A percentile compares a stretch with the other conserved stretches of the same genome.
Evolutionary conservation across 768 basidiomycete genomes (phyloP).

Genomic region (Leccinum variicolor): DNA sequence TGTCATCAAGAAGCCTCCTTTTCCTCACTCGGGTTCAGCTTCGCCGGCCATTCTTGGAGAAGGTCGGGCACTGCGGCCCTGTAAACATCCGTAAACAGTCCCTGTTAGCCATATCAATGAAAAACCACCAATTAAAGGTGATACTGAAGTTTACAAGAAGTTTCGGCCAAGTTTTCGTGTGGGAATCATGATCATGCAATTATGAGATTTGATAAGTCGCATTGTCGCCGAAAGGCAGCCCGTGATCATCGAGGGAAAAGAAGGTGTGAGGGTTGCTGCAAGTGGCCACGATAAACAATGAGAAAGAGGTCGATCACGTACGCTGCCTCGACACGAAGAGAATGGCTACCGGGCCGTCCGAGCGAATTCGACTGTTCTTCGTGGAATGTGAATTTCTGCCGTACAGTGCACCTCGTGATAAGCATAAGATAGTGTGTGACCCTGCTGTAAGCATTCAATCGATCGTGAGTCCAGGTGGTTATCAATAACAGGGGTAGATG

Average conservation of each 20-base stretch:
- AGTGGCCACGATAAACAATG: neutral
- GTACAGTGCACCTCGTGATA: neutral
- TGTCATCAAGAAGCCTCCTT: neutral
- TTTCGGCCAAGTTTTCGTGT: too few species aligned
- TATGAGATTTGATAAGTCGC: neutral
- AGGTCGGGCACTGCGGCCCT: neutral
- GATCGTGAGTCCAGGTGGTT: neutral
- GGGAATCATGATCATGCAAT: neutral
- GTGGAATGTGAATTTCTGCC: neutral
- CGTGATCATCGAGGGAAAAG: neutral
- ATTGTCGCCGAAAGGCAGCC: neutral
- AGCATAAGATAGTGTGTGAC: neutral
- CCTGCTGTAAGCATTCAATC: neutral
- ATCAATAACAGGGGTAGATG: neutral
- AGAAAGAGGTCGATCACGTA: neutral
- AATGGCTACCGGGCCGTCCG: neutral
- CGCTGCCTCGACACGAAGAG: neutral
- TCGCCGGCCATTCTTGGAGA: too few species aligned
- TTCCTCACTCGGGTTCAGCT: neutral
- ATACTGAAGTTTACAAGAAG: neutral
- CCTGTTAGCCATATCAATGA: neutral
- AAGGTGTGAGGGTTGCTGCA: neutral
- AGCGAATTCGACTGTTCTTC: neutral
- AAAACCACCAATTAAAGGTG: neutral
- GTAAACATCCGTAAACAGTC: neutral